phyloP scores from a whole-genome alignment of 495 filamentous ascomycete genomes.

The Xylaria curta region DNA sequence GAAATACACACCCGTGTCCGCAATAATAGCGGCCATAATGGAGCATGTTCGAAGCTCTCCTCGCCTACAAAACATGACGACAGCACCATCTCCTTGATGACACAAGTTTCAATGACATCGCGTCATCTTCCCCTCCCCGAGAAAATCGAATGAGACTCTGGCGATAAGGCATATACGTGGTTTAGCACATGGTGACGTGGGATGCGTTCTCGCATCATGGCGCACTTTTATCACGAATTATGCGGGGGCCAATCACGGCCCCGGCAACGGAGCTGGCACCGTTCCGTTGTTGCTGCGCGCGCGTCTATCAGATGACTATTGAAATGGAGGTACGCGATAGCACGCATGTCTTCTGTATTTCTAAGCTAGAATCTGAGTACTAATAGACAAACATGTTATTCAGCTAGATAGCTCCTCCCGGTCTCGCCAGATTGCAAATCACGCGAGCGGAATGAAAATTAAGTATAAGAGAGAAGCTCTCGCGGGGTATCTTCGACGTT shows the following conservation, averaged over 20 bases:
- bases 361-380: background rate
- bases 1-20: background rate
- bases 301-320: background rate
- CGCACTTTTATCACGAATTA: constrained; percentile 39
- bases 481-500: background rate
- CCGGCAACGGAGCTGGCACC: constrained; percentile 14
- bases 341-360: background rate
- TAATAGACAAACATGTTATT: background rate
- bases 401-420: constrained; percentile 16
- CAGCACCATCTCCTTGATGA: background rate
- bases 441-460: background rate
- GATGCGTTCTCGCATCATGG: constrained; percentile 33
- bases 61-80: background rate
- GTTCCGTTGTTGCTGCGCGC: background rate
- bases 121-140: constrained; percentile 21
- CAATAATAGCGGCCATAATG: background rate
- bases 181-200: constrained; percentile 12
- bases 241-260: constrained; percentile 34
- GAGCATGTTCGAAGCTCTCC: background rate
- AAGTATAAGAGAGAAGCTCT: constrained; percentile 20
- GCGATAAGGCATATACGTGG: constrained; percentile 13
- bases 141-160: constrained; percentile 10
- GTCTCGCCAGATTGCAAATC: background rate
- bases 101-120: constrained; percentile 21
- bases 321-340: constrained; percentile 14